Conservation (phyloP, 225 moss, liverwort and hornwort genomes). For the Polytrichum commune region DNA sequence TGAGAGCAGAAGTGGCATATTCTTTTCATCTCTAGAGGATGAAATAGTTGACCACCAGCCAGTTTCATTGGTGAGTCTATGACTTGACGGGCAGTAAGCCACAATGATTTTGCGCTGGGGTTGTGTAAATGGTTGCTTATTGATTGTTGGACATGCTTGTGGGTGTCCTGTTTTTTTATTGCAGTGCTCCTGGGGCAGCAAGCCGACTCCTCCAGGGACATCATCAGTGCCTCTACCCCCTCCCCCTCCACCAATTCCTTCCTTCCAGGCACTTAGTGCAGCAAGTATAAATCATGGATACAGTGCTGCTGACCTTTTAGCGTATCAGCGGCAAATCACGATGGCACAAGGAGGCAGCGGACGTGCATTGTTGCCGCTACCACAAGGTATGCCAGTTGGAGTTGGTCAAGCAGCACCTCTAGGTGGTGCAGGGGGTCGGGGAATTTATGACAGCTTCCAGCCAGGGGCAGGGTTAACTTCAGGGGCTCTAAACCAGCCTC, state of each 20-base stretch:
- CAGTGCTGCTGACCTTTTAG: conserved; percentile 46
- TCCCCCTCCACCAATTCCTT: conserved; percentile 55
- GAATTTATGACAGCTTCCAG: conserved; percentile 61
- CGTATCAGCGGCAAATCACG: conserved; percentile 52
- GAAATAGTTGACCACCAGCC: background rate
- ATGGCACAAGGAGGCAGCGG: conserved; percentile 39
- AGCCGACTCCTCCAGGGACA: conserved; percentile 57
- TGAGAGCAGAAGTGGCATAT: background rate
- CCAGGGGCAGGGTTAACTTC: conserved; percentile 51
- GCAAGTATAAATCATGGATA: conserved; percentile 50
- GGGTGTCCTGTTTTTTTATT: conserved; percentile 3
- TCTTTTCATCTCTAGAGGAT: background rate
- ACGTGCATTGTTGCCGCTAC: conserved; percentile 58
- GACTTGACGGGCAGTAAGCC: no score
- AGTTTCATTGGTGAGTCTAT: no score
- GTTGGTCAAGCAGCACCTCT: conserved; percentile 49
- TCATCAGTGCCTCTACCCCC: conserved; percentile 65
- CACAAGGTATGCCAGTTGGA: conserved; percentile 50
- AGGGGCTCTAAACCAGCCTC: conserved; percentile 47
- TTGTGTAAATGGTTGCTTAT: no score
- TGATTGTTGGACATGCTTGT: background rate
- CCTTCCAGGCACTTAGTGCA: conserved; percentile 43
- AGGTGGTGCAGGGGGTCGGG: conserved; percentile 46
- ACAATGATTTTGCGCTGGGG: no score
- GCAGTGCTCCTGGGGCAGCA: conserved; percentile 78